Conservation (phyloP, 768 basidiomycete genomes). For the Collybia mongolica region DNA sequence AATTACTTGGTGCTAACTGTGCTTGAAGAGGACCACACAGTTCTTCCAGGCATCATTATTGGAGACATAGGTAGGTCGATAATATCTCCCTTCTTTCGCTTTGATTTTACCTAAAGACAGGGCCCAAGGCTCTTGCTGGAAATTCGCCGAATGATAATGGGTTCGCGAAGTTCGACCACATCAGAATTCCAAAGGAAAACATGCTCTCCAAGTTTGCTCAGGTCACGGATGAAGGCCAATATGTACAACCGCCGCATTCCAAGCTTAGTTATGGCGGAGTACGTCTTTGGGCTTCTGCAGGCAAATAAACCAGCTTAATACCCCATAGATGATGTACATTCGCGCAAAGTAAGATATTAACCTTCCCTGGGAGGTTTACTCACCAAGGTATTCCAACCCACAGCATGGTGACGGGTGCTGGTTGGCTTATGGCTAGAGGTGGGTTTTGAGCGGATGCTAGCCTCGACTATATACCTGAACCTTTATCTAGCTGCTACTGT, state of each 20-base stretch:
- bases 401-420: slow-evolving; percentile 65
- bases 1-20: slow-evolving; percentile 1
- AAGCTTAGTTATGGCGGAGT: slow-evolving; percentile 79
- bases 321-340: slow-evolving; percentile 66
- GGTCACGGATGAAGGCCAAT: slow-evolving; percentile 63
- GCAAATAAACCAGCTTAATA: neutral
- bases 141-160: slow-evolving; percentile 61
- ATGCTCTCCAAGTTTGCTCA: slow-evolving; percentile 78
- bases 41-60: slow-evolving; percentile 58
- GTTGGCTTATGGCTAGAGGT: slow-evolving; percentile 71
- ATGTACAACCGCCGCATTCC: slow-evolving; percentile 65
- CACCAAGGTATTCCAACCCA: neutral
- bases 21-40: slow-evolving; percentile 52
- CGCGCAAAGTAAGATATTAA: slow-evolving; percentile 50
- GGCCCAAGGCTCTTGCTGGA: slow-evolving; percentile 57
- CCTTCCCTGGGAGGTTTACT: neutral
- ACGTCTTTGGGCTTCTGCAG: slow-evolving; percentile 21
- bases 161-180: slow-evolving; percentile 62
- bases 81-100: slow-evolving; percentile 5
- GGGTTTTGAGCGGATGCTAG: neutral
- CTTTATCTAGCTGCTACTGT: slow-evolving; percentile 49
- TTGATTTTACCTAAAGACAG: slow-evolving; percentile 23
- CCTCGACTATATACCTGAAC: neutral
- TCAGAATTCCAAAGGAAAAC: slow-evolving; percentile 63
- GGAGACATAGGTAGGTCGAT: slow-evolving; percentile 62